A percentile compares a stretch with the other conserved stretches of the same genome.
Evolutionary conservation across 2,329 filamentous ascomycete species (phyloP).

Genomic region (Colletotrichum godetiae): DNA sequence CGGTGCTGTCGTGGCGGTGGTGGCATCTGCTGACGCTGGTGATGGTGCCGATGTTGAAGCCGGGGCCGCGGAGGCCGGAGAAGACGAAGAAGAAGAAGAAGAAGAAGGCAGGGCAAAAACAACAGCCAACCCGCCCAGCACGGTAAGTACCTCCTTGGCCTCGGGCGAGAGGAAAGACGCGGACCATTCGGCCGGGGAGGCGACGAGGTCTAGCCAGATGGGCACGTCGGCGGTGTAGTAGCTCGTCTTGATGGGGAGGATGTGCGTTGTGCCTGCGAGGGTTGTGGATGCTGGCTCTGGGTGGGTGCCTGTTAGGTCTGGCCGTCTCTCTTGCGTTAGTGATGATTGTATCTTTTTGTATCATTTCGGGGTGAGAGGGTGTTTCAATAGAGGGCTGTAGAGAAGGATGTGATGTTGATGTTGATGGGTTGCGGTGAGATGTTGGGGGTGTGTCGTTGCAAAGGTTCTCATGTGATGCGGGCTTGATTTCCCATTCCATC

Average conservation of each 20-base stretch:
- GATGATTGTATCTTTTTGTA: conserved; percentile 22
- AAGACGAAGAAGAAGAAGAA: neutral
- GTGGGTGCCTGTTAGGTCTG: conserved; percentile 64
- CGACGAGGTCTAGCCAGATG: conserved; percentile 75
- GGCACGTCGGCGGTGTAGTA: conserved; percentile 73
- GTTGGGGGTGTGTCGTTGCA: neutral
- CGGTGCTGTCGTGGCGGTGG: neutral
- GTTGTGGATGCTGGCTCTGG: conserved; percentile 52
- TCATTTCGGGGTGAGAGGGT: no score
- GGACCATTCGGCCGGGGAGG: conserved; percentile 64
- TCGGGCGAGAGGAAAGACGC: conserved; percentile 69
- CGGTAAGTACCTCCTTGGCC: conserved; percentile 71
- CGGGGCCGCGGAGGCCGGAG: neutral
- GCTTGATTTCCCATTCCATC: neutral
- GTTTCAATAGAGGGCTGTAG: no score
- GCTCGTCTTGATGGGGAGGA: conserved; percentile 63
- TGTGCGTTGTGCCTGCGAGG: conserved; percentile 70
- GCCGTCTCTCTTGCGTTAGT: neutral
- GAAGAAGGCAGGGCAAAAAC: conserved; percentile 56
- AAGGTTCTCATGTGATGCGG: neutral
- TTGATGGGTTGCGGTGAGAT: neutral
- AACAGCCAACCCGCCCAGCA: conserved; percentile 70
- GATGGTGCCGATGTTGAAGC: neutral
- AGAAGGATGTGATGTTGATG: neutral
- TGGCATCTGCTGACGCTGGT: neutral